phyloP scores from a whole-genome alignment of 176 grass and related monocot species.

The Poa annua region DNA sequence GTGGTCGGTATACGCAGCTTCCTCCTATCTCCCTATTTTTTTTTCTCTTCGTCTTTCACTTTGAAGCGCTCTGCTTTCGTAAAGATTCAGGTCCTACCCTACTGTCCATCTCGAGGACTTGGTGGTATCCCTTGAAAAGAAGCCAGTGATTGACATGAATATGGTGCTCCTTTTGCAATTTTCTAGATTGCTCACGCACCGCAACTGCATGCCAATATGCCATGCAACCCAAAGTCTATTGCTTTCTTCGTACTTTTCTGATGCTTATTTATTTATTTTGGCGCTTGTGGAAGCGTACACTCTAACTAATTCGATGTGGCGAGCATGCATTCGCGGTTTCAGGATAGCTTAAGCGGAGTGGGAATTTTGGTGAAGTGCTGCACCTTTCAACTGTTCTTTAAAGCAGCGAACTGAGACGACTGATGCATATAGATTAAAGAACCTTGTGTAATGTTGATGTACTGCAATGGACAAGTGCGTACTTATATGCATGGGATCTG shows the following conservation, averaged over 20 bases:
- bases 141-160: not conserved
- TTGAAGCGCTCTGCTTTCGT: constrained; percentile 36
- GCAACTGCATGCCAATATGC: not conserved
- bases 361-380: not conserved
- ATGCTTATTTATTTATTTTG: too few relatives aligned
- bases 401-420: not conserved
- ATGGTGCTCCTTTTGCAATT: not conserved
- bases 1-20: not conserved
- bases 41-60: constrained; percentile 9
- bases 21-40: not conserved
- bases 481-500: not conserved
- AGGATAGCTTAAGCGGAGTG: not conserved
- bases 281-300: too few relatives aligned
- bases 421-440: not conserved
- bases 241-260: too few relatives aligned
- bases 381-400: not conserved
- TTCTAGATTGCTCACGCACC: not conserved
- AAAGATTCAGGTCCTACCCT: constrained; percentile 47
- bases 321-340: not conserved
- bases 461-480: not conserved
- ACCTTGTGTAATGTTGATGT: not conserved
- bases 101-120: constrained; percentile 15
- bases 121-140: constrained; percentile 3
- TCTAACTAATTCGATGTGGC: too few relatives aligned
- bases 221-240: too few relatives aligned